phyloP scores from a whole-genome alignment of 2,329 filamentous ascomycete genomes.

The Clonostachys sp. region DNA sequence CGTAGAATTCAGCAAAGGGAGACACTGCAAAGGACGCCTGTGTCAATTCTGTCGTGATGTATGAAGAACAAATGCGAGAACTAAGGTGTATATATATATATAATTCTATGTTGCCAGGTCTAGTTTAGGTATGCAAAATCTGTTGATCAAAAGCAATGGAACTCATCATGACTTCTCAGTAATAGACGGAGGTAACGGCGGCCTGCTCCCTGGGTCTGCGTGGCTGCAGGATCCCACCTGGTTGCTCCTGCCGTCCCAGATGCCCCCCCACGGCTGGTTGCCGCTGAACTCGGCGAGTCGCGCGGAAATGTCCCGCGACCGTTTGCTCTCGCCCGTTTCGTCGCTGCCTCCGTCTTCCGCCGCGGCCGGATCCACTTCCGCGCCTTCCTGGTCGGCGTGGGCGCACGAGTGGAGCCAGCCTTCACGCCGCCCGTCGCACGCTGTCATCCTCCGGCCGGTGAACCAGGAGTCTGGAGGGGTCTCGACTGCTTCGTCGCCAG shows the following conservation, averaged over 20 bases:
- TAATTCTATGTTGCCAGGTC: not conserved
- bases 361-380: not conserved
- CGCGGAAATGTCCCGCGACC: not conserved
- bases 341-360: not conserved
- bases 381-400: not conserved
- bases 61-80: not conserved
- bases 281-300: not conserved
- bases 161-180: no score
- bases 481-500: not conserved
- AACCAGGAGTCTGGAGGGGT: not conserved
- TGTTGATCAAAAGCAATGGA: no score
- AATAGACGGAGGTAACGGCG: no score
- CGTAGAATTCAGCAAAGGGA: no score
- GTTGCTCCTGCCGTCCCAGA: not conserved
- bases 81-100: not conserved
- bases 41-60: no score
- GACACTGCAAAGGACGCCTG: no score
- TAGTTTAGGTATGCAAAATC: no score
- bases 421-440: conserved; percentile 1
- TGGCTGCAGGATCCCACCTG: not conserved
- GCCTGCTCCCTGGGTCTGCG: no score
- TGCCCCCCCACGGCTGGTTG: not conserved
- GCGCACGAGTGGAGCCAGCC: conserved; percentile 1
- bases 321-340: not conserved
- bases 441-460: not conserved